Conservation (phyloP, 495 filamentous ascomycete genomes). For the Aspergillus olivimuriae region DNA sequence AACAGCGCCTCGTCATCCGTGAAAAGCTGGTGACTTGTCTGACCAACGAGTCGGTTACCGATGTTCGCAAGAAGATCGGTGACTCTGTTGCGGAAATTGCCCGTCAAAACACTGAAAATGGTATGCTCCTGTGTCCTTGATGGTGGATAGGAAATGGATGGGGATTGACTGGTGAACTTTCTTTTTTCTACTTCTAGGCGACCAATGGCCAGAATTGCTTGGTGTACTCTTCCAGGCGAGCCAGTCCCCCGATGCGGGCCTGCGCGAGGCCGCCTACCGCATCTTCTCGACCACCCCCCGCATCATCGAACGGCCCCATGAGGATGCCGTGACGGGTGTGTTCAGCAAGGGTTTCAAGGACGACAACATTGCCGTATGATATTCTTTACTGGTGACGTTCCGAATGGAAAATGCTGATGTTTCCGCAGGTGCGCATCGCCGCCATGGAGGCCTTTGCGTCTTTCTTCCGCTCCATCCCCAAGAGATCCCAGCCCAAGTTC, state of each 20-base stretch:
- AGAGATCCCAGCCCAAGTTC: constrained; percentile 82
- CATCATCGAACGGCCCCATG: constrained; percentile 94
- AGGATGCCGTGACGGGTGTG: constrained; percentile 72
- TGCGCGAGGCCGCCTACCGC: constrained; percentile 85
- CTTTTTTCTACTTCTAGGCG: constrained; percentile 43
- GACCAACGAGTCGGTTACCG: constrained; percentile 57
- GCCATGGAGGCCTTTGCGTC: constrained; percentile 96
- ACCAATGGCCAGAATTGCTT: constrained; percentile 88
- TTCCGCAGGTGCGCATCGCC: constrained; percentile 67
- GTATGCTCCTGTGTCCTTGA: constrained; percentile 49
- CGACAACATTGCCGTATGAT: constrained; percentile 64
- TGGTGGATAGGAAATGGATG: too few relatives aligned
- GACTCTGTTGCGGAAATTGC: constrained; percentile 95
- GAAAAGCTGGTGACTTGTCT: constrained; percentile 74
- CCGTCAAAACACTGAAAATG: constrained; percentile 85
- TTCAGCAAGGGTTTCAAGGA: constrained; percentile 93
- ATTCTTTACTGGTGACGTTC: not conserved
- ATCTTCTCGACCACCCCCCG: constrained; percentile 93
- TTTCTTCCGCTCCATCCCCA: constrained; percentile 84
- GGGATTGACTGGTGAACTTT: not conserved
- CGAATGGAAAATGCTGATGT: not conserved
- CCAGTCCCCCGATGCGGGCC: constrained; percentile 69
- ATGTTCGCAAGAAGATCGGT: constrained; percentile 88
- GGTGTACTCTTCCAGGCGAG: constrained; percentile 80
- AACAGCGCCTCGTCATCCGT: constrained; percentile 71